phyloP scores from a whole-genome alignment of 1,284 basidiomycete genomes.

The Vanrija sp. region DNA sequence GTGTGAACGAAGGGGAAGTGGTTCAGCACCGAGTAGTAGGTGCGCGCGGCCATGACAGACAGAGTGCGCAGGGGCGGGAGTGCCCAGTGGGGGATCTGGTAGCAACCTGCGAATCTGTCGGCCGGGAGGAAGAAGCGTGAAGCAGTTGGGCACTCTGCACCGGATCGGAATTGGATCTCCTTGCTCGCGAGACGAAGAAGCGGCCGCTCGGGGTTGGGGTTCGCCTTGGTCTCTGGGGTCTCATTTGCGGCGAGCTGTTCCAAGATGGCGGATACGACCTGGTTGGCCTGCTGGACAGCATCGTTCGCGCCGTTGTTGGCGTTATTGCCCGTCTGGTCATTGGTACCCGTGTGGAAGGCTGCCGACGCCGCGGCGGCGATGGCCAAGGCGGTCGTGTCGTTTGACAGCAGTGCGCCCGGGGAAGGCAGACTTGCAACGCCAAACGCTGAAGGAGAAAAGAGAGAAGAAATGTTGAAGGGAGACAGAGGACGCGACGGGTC shows the following conservation, averaged over 20 bases:
- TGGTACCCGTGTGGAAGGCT: neutral
- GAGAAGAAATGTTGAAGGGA: constrained; percentile 31
- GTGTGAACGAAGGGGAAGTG: constrained; percentile 51
- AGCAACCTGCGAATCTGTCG: constrained; percentile 49
- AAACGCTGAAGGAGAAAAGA: constrained; percentile 37
- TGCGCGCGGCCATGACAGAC: constrained; percentile 48
- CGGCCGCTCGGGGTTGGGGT: constrained; percentile 46
- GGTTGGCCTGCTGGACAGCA: neutral
- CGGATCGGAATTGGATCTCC: constrained; percentile 10
- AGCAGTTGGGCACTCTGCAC: constrained; percentile 10
- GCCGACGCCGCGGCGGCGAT: constrained; percentile 12
- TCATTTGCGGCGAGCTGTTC: constrained; percentile 40
- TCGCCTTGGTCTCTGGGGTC: constrained; percentile 36
- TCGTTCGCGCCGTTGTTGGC: neutral
- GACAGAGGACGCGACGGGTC: constrained; percentile 24
- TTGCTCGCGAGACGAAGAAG: constrained; percentile 34
- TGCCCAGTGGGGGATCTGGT: constrained; percentile 51
- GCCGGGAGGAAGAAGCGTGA: constrained; percentile 38
- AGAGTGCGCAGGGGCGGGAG: constrained; percentile 48
- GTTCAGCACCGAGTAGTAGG: constrained; percentile 48
- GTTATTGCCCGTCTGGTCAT: neutral
- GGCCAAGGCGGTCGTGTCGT: constrained; percentile 17
- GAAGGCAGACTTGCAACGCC: constrained; percentile 4
- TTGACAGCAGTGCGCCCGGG: constrained; percentile 6
- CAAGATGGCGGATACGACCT: constrained; percentile 28